Base-by-base conservation (phyloP, 1,139 yeast species). In the Entelexis sorbosivorans region DNA sequence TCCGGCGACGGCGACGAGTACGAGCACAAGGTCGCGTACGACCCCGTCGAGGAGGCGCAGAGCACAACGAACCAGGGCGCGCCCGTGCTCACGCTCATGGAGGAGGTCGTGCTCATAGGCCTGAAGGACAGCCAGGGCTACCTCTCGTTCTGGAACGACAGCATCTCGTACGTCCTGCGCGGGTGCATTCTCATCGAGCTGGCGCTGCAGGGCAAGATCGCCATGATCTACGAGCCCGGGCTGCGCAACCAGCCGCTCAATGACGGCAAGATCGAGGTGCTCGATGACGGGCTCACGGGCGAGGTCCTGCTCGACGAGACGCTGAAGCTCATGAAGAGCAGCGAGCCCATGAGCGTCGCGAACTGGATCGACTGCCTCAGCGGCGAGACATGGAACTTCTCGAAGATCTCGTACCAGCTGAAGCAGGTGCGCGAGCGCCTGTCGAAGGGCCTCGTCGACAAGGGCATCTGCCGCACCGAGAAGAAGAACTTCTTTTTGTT, bases 111-210 rank as follows among this genome's bases (percentile, higher is more conserved):
- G 56, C 74, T 91, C 58, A 78, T 91, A 71, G 99, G 98, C 2
- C 74, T 91, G 59, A 89, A 91, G 65, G 98, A 91, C 67, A 83
- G 84, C 62, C 97, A 91, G 59, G 98, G 98, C 7, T 88, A 89
- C 66, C 73, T 91, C 53, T 87, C 96, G 22, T 91, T 91, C 68
- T 91, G 98, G 98, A 93, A 91, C 66, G 99, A 91, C 68, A 89
- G 87, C 66, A 89, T 91, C 53, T 87, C 96, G 29, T 93, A 91
- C 69, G 96, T 96, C 1, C 75, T 91, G 56, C 80, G 99, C 61
- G 99, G 98, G 13, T 85, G 96, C 65, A 91, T 91, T 57, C 65
- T 91, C 53, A 76, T 91, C 68, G 99, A 91, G 67, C 74, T 91
- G 66, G 95, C 97, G 1, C 78, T 91, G 63, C 78, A 97, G 61